Evolutionary conservation across 305 asterid genomes (phyloP).

Genomic region (Andrographis paniculata): DNA sequence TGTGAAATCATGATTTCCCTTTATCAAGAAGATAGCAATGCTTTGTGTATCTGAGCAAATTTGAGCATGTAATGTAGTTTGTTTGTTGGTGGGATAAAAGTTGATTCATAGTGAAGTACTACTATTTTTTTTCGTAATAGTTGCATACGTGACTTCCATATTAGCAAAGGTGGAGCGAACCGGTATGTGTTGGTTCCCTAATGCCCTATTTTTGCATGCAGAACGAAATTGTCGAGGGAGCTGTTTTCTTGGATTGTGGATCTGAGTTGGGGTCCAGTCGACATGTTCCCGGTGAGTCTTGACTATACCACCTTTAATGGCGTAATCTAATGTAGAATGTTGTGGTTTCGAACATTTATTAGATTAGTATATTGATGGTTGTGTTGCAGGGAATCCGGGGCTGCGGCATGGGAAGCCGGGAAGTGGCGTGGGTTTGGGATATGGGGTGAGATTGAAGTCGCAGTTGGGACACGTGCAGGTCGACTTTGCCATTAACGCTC

Average conservation of each 20-base stretch:
- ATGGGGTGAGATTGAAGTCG: slow-evolving; percentile 75
- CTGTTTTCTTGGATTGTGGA: slow-evolving; percentile 82
- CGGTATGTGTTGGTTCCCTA: neutral
- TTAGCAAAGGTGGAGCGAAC: too few species aligned
- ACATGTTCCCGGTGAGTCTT: slow-evolving; percentile 83
- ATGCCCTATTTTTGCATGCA: slow-evolving; percentile 21
- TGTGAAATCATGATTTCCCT: too few species aligned
- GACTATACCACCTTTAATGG: neutral
- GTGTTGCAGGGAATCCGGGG: slow-evolving; percentile 83
- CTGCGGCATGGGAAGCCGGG: slow-evolving; percentile 95
- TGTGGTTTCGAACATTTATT: too few species aligned
- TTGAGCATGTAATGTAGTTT: too few species aligned
- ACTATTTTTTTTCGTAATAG: too few species aligned
- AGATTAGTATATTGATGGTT: too few species aligned
- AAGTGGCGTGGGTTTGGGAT: slow-evolving; percentile 70
- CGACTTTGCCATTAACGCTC: slow-evolving; percentile 69
- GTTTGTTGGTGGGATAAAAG: too few species aligned
- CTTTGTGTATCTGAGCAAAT: too few species aligned
- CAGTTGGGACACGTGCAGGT: slow-evolving; percentile 74
- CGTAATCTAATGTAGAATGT: too few species aligned
- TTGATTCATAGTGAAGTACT: too few species aligned
- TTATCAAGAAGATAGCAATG: too few species aligned
- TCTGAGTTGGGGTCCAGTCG: slow-evolving; percentile 87
- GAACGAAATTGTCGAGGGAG: slow-evolving; percentile 72
- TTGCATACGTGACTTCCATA: too few species aligned